Evolutionary conservation across 805 yeast species (phyloP), one percentile per base, ranked within the genome.

Genomic region (Candida peoriensis): DNA sequence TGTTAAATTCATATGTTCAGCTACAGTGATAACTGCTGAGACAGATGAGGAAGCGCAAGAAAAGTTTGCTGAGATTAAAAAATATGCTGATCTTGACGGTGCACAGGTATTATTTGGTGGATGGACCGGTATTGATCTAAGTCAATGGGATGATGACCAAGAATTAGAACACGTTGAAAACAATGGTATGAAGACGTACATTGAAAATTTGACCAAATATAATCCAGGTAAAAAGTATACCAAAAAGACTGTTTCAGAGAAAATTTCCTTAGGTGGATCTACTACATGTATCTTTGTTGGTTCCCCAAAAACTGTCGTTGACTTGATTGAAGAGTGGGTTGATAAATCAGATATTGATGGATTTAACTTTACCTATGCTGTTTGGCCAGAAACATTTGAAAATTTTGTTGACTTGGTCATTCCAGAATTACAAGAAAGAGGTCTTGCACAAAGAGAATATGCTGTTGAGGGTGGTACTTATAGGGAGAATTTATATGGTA

Each of bases 71-170:
- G 58, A 54, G 20, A 52, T 62, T 24, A 46, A 50, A 16, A 54
- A 52, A 14, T 58, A 57, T 34, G 63, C 57, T 6, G 63, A 58
- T 38, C 28, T 50, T 6, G 68, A 62, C 30, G 70, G 66, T 9
- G 64, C 64, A 4, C 62, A 58, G 34, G 64, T 63, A 1, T 43
- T 63, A 12, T 62, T 65, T 39, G 52, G 66, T 26, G 70, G 69
- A 5, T 61, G 67, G 64, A 61, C 66, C 2, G 68, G 66, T 3
- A 51, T 62, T 34, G 68, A 64, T 36, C 47, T 64, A 24, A 53
- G 60, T 26, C 44, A 57, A 25, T 63, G 46, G 41, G 51, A 42
- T 10, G 43, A 48, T 33, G 64, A 60, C 20, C 60, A 63, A 32
- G 66, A 61, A 32, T 43, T 64, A 39, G 22, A 30, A 24, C 48